phyloP scores from a whole-genome alignment of 331 rosid species.

The Acacia pycnantha region DNA sequence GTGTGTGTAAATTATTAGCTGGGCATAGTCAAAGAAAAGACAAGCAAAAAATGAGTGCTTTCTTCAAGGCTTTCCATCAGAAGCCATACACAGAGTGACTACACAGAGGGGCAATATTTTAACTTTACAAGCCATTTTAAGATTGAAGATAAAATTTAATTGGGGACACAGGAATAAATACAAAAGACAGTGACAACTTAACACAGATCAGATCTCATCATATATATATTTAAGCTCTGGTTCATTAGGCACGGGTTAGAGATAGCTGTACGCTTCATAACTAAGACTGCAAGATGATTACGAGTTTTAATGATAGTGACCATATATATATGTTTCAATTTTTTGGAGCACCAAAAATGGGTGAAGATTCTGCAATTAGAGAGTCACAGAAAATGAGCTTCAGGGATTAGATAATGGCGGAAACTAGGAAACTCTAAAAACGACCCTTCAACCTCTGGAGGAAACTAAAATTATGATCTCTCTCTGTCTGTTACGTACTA shows the following conservation, averaged over 20 bases:
- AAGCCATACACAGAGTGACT: conserved; percentile 24
- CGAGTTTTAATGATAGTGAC: conserved; percentile 29
- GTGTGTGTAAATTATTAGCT: conserved; percentile 14
- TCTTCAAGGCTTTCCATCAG: neutral
- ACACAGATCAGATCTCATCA: neutral
- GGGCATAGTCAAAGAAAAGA: neutral
- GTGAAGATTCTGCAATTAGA: conserved; percentile 29
- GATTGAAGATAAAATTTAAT: neutral
- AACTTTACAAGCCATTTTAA: neutral
- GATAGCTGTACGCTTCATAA: conserved; percentile 5
- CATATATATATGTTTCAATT: neutral
- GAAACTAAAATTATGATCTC: neutral
- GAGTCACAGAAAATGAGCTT: conserved; percentile 6
- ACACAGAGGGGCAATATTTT: conserved; percentile 1
- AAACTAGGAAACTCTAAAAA: conserved; percentile 30
- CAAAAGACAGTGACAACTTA: neutral
- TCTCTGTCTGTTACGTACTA: neutral
- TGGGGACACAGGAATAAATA: neutral
- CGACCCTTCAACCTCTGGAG: conserved; percentile 42
- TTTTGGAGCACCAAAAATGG: neutral
- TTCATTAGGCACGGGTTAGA: neutral
- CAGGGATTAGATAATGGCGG: neutral
- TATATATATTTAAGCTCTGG: neutral
- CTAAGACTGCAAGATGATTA: conserved; percentile 15
- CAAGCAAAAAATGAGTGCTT: neutral